Base-by-base conservation (phyloP, 495 filamentous ascomycete genomes). In the Talaromyces stipitatus region DNA sequence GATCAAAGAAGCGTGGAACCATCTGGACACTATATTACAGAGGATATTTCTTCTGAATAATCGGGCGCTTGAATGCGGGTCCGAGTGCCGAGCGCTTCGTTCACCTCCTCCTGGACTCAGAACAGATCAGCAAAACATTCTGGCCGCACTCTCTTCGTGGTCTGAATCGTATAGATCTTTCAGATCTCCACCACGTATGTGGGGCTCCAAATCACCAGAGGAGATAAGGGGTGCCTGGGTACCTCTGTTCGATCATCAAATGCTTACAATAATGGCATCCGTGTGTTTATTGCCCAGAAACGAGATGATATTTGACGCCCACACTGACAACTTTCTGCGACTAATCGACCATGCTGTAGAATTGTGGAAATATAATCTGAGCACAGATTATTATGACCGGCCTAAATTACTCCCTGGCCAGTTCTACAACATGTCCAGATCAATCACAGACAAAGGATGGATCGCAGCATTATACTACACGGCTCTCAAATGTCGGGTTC, bases 401-500 rank as follows among this genome's bases (percentile, higher is more conserved):
- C 58, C 59, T 28, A 20, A 63, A 16, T 3, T 33, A 20, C 12
- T 24, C 8, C 51, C 51, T 3, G 51, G 32, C 3, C 28, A 30
- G 12, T 24, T 26, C 10, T 18, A 20, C 4, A 45, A 55, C 33
- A 55, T 55, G 54, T 28, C 65, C 41, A 52, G 55, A 23, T 67
- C 66, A 14, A 63, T 66, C 23, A 55, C 64, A 12, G 73, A 78
- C 55, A 68, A 70, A 32, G 72, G 75, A 20, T 71, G 68, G 58
- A 70, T 77, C 12, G 64, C 71, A n/a, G 71, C 73, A 0, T 62
- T 80, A 6, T 79, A 75, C 58, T 75, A 66, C 59, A 65, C 69
- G 0, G 75, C 75, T 3, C 47, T 75, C 27, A 77, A 78, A 56
- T 82, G 78, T 57, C 76, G 75, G 12, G 66, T 71, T 8, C 64